A percentile compares a stretch with the other conserved stretches of the same genome.
These are phyloP conservation scores for Camellia sinensis DNA, from an alignment of 148 eudicot species.

Conservation along the genomic window DNA sequence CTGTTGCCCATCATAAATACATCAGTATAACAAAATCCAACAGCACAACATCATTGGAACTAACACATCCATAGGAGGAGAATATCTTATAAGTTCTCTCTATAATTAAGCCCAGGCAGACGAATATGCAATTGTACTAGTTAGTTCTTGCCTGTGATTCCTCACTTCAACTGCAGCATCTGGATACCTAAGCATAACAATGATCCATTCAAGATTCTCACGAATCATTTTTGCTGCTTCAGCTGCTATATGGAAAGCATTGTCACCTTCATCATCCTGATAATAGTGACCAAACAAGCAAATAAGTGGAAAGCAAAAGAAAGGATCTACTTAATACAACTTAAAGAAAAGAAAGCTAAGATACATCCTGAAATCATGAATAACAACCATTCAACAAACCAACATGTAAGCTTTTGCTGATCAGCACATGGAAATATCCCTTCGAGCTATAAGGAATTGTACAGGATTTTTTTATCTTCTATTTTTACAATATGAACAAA, in stretches of 20 bases:
- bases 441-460: not conserved
- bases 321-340: not conserved
- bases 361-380: not conserved
- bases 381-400: not conserved
- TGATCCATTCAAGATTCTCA: constrained; percentile 91
- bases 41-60: not conserved
- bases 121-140: constrained; percentile 5
- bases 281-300: constrained; percentile 12
- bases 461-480: not conserved
- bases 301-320: not conserved
- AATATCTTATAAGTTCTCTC: not conserved
- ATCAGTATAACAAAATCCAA: constrained; percentile 15
- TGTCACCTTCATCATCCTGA: constrained; percentile 99
- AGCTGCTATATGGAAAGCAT: constrained; percentile 99
- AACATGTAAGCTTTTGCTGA: not conserved
- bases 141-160: constrained; percentile 75
- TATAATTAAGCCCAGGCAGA: constrained; percentile 6
- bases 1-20: constrained; percentile 38
- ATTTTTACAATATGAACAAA: not conserved
- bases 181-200: constrained; percentile 78
- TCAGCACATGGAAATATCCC: not conserved
- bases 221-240: constrained; percentile 97
- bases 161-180: constrained; percentile 84
- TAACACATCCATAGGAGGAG: not conserved
- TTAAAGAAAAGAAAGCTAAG: not conserved